Evolutionary conservation across 345 rosid genomes (phyloP).

Genomic region (Eucalyptus dawsonii): DNA sequence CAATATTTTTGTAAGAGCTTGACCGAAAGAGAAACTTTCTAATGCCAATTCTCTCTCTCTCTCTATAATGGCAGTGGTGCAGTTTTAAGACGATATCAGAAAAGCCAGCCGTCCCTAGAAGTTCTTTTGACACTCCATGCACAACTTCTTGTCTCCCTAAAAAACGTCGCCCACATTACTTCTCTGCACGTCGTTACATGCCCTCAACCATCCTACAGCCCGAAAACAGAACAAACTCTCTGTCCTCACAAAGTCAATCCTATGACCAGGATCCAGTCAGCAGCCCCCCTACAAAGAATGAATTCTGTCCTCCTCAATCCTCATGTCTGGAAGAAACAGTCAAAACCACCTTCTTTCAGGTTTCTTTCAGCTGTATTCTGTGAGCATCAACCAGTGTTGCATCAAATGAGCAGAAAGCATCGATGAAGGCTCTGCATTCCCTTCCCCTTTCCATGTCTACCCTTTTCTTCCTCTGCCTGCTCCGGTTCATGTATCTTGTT

Average conservation of each 20-base stretch:
- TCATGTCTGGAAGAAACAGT: background rate
- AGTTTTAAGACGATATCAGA: background rate
- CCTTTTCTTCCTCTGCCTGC: conserved; percentile 1
- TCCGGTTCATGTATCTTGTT: background rate
- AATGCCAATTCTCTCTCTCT: background rate
- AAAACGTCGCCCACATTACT: background rate
- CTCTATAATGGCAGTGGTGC: background rate
- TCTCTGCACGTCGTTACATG: conserved; percentile 27
- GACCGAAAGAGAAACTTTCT: background rate
- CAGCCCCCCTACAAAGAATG: background rate
- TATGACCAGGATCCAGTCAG: background rate
- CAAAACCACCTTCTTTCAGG: background rate
- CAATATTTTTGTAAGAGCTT: background rate
- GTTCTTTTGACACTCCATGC: background rate
- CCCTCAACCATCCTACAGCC: background rate
- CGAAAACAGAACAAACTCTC: background rate
- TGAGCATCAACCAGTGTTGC: conserved; percentile 7
- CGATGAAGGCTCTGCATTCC: background rate
- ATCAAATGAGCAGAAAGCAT: conserved; percentile 12
- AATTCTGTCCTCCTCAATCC: background rate
- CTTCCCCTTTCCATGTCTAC: background rate
- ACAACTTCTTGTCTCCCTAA: background rate
- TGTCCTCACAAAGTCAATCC: background rate
- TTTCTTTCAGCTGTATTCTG: background rate
- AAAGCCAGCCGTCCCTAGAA: background rate